These are phyloP conservation scores for Jamesozyma lodderae DNA, from an alignment of 805 yeast genomes.

Conservation along the genomic window DNA sequence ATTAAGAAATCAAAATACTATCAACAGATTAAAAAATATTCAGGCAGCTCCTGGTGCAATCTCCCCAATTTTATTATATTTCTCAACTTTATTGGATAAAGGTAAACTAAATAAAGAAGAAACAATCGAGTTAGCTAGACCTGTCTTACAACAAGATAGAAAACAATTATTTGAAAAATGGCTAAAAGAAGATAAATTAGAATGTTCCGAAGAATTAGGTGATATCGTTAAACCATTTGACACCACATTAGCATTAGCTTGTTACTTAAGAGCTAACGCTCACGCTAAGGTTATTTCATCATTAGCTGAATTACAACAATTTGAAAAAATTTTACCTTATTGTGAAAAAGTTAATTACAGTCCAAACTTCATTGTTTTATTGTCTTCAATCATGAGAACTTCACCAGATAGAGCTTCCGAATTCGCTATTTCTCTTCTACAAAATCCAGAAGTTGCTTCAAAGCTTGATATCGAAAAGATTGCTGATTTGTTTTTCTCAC, in stretches of 20 bases:
- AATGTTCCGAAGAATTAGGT: slow-evolving; percentile 94
- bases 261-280: slow-evolving; percentile 72
- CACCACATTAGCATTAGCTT: slow-evolving; percentile 77
- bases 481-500: slow-evolving; percentile 90
- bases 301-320: slow-evolving; percentile 92
- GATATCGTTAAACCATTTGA: slow-evolving; percentile 89
- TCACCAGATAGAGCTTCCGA: slow-evolving; percentile 98
- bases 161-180: slow-evolving; percentile 91
- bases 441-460: slow-evolving; percentile 48
- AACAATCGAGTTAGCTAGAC: slow-evolving; percentile 88
- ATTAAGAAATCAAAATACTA: slow-evolving; percentile 88
- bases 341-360: slow-evolving; percentile 80
- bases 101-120: slow-evolving; percentile 89
- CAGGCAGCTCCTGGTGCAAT: slow-evolving; percentile 92
- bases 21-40: slow-evolving; percentile 80
- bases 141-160: slow-evolving; percentile 91
- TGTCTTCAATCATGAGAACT: slow-evolving; percentile 82
- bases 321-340: slow-evolving; percentile 90
- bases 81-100: slow-evolving; percentile 82
- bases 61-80: slow-evolving; percentile 88
- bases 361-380: slow-evolving; percentile 83
- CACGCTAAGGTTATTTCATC: slow-evolving; percentile 86
- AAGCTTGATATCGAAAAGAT: slow-evolving; percentile 72
- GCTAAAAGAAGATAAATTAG: slow-evolving; percentile 89
- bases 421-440: slow-evolving; percentile 79